Evolutionary conservation across 345 rosid species (phyloP), one percentile per base, ranked within the genome.

Genomic region (Lepidium africanum): DNA sequence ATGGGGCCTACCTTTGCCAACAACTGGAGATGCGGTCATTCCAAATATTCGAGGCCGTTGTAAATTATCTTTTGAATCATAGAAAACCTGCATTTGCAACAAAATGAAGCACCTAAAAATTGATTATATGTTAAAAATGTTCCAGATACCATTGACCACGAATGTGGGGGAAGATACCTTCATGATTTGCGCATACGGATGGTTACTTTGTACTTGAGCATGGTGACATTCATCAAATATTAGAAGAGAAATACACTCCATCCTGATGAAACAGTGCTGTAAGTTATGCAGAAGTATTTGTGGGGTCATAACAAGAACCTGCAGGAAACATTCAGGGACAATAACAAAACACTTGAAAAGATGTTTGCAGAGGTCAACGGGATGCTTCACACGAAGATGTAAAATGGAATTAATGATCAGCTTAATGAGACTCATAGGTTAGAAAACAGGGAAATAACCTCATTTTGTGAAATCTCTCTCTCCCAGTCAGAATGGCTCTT

Each of bases 21-120:
- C 87, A 46, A 93, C 78, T 17, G 97, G 98, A 72, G 98, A 93
- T 49, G 98, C 97, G n/a, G 98, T 93, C 98, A 93, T 90, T 78
- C 98, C 98, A 80, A 93, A 93, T 79, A 93, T 79, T 23, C 86
- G 96, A 42, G 98, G 98, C 63, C 63, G 65, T 77, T 80, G 86
- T 58, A 63, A 65, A 40, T 61, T 68, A 30, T 30, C 33, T 57
- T 80, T 69, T 43, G 71, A 65, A 70, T 86, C 81, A 76, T 90
- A 93, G 79, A 85, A 90, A 51, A 78, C 81, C 98, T 93, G 74
- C 65, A 80, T 6, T 59, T 71, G 72, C 63, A 67, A 64, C 49
- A 76, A 74, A 58, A 35, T 46, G 71, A 69, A 67, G 45, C 52
- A 65, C 11, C 23, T 49, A 43, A 52, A 72, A 55, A 68, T 48